phyloP scores from a whole-genome alignment of 306 rosid species.

The Castanea crenata region DNA sequence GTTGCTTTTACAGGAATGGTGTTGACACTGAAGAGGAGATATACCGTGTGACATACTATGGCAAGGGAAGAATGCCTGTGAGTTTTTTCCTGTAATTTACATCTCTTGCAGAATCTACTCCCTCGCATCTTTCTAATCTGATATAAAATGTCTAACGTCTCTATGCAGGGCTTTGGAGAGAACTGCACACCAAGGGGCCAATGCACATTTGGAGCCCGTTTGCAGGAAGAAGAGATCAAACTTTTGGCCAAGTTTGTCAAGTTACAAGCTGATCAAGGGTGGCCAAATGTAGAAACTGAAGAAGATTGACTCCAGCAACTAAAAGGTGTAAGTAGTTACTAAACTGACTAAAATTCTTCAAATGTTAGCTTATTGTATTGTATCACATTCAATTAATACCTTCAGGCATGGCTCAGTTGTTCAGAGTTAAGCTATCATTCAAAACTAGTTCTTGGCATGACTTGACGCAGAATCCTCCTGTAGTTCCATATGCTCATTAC shows the following conservation, averaged over 20 bases:
- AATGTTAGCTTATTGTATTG: background rate
- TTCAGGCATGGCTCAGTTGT: background rate
- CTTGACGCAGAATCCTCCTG: background rate
- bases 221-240: slow-evolving; percentile 82
- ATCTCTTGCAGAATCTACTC: slow-evolving; percentile 7
- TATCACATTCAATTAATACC: background rate
- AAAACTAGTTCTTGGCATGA: background rate
- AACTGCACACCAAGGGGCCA: slow-evolving; percentile 90
- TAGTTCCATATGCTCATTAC: background rate
- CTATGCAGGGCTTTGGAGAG: slow-evolving; percentile 74
- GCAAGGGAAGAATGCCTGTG: slow-evolving; percentile 92
- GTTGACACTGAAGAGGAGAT: slow-evolving; percentile 79
- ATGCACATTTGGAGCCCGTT: slow-evolving; percentile 93
- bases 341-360: background rate
- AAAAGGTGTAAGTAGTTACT: background rate
- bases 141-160: slow-evolving; percentile 5
- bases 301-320: slow-evolving; percentile 32
- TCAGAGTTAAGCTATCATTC: background rate
- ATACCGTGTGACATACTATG: slow-evolving; percentile 72
- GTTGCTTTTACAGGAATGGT: slow-evolving; percentile 61
- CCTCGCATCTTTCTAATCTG: slow-evolving; percentile 5
- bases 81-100: slow-evolving; percentile 18
- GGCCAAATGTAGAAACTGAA: slow-evolving; percentile 47
- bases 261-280: slow-evolving; percentile 85
- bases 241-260: slow-evolving; percentile 81